phyloP scores from a whole-genome alignment of 2,329 filamentous ascomycete genomes.

The Zopfia rhizophila region DNA sequence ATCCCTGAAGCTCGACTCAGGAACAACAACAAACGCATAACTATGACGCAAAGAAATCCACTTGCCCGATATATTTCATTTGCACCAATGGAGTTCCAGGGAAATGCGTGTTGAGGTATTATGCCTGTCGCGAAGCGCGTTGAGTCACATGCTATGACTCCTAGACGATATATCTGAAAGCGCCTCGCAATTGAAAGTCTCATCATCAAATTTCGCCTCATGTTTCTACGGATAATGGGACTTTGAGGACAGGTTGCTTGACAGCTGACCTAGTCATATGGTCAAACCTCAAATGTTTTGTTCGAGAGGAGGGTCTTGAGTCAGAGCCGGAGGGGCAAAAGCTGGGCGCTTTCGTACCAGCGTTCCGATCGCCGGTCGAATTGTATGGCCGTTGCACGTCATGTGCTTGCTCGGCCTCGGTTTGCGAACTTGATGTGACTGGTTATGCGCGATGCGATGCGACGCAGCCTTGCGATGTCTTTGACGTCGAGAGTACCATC shows the following conservation, averaged over 20 bases:
- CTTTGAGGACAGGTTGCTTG: slow-evolving; percentile 1
- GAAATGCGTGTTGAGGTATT: slow-evolving; percentile 13
- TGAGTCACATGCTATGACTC: slow-evolving; percentile 21
- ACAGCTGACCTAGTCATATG: slow-evolving; percentile 20
- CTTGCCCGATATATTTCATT: slow-evolving; percentile 6
- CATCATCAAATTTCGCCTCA: slow-evolving; percentile 11
- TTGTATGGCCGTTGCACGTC: slow-evolving; percentile 15
- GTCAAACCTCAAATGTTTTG: slow-evolving; percentile 20
- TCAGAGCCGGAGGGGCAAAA: slow-evolving; percentile 27
- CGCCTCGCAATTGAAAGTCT: slow-evolving; percentile 9
- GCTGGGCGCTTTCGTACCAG: slow-evolving; percentile 10
- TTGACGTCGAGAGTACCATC: no score
- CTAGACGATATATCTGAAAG: slow-evolving; percentile 11
- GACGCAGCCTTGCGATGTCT: not conserved
- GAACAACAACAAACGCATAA: not conserved
- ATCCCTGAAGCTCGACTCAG: slow-evolving; percentile 10
- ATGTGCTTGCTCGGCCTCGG: slow-evolving; percentile 20
- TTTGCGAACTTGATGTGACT: not conserved
- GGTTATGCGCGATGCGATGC: slow-evolving; percentile 10
- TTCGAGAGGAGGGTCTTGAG: slow-evolving; percentile 10
- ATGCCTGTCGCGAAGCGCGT: slow-evolving; percentile 4
- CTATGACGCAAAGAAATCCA: slow-evolving; percentile 10
- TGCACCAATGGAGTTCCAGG: not conserved
- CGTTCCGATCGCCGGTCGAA: slow-evolving; percentile 20
- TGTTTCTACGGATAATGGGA: slow-evolving; percentile 14